Conservation (phyloP, 495 filamentous ascomycete species). For the Aspergillus coremiiformis region DNA sequence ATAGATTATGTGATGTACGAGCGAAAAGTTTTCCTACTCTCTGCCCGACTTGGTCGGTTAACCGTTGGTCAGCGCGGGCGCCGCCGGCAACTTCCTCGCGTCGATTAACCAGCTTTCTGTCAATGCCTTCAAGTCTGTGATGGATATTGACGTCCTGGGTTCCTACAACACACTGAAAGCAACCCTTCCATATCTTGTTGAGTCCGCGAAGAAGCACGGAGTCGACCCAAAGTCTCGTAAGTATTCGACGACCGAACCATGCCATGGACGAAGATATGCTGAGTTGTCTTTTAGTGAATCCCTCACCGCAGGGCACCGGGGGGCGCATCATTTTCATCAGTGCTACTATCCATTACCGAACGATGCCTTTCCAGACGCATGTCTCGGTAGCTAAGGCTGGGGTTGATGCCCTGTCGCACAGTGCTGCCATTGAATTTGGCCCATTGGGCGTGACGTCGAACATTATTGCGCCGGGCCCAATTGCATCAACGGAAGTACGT, state of each 20-base stretch:
- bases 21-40: background rate
- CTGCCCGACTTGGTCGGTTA: constrained; percentile 2
- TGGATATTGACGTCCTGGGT: constrained; percentile 92
- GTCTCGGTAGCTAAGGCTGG: constrained; percentile 86
- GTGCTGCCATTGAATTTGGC: constrained; percentile 76
- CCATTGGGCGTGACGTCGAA: constrained; percentile 86
- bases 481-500: constrained; percentile 54
- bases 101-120: constrained; percentile 71
- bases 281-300: constrained; percentile 19
- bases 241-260: constrained; percentile 10
- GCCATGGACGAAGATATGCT: background rate
- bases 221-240: constrained; percentile 41
- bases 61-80: constrained; percentile 60
- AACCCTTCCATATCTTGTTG: constrained; percentile 67
- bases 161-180: constrained; percentile 95
- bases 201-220: constrained; percentile 57
- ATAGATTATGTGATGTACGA: constrained; percentile 94
- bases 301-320: constrained; percentile 49
- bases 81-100: constrained; percentile 93
- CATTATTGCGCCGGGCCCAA: constrained; percentile 75
- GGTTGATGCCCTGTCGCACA: constrained; percentile 71
- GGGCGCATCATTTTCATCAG: constrained; percentile 84
- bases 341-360: constrained; percentile 84
- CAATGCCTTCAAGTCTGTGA: constrained; percentile 91
- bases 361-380: constrained; percentile 75